Evolutionary conservation across 2,329 filamentous ascomycete genomes (phyloP).

Genomic region (Cladosporium sp.): DNA sequence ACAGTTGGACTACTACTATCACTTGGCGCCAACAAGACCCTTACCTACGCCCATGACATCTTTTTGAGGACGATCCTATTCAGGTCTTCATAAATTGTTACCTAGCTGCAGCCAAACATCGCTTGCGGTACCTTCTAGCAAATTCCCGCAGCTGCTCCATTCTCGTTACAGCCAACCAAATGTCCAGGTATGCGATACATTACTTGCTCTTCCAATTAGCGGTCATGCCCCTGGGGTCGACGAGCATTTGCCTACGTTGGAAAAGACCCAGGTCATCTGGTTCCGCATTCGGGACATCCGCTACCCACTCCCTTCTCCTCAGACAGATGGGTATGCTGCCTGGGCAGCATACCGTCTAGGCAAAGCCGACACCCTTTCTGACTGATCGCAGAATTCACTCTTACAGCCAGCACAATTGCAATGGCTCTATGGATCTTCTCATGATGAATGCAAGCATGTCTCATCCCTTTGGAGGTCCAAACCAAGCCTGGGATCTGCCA

Average conservation of each 20-base stretch:
- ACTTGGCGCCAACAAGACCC: background rate
- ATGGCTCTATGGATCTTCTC: background rate
- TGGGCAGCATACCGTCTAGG: background rate
- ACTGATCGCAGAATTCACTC: background rate
- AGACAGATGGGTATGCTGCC: background rate
- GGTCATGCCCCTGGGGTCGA: background rate
- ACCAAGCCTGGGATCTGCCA: background rate
- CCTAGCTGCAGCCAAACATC: background rate
- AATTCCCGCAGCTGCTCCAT: background rate
- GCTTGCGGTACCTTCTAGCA: background rate
- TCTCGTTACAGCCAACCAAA: background rate
- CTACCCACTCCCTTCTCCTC: background rate
- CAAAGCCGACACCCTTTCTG: background rate
- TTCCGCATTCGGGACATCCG: background rate
- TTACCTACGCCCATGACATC: background rate
- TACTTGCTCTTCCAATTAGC: background rate
- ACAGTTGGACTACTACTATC: background rate
- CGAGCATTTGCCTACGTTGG: background rate
- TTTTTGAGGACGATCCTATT: background rate
- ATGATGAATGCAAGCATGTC: slow-evolving; percentile 1
- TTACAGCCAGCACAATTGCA: background rate
- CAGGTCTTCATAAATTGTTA: slow-evolving; percentile 1
- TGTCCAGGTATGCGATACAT: background rate
- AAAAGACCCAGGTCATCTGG: background rate
- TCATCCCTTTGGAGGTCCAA: slow-evolving; percentile 1